Evolutionary conservation across 2,329 filamentous ascomycete species (phyloP).

Genomic region (Fusarium sp.): DNA sequence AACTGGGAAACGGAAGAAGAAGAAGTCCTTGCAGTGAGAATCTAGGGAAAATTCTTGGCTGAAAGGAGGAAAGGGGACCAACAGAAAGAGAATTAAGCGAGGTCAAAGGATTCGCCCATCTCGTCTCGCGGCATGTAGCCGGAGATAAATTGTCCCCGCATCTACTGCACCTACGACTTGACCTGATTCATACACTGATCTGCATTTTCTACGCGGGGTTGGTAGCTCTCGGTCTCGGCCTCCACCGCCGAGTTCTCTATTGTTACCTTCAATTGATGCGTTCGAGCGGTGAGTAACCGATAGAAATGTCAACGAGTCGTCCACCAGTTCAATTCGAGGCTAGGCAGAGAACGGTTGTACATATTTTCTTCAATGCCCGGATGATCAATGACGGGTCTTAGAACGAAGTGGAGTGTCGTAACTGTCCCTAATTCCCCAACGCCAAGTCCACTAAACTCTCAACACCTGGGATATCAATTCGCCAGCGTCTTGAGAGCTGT

Average conservation of each 20-base stretch:
- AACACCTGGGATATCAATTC: background rate
- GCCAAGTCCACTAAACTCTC: background rate
- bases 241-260: conserved; percentile 12
- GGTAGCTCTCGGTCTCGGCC: conserved; percentile 7
- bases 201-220: conserved; percentile 15
- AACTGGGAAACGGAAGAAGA: no score
- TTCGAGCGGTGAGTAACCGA: background rate
- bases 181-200: conserved; percentile 18
- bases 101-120: conserved; percentile 15
- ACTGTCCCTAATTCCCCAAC: background rate
- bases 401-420: conserved; percentile 1
- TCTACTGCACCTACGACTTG: conserved; percentile 6
- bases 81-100: conserved; percentile 15
- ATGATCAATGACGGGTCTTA: background rate
- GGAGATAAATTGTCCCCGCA: conserved; percentile 28
- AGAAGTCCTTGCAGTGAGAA: background rate
- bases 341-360: background rate
- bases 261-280: background rate
- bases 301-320: background rate
- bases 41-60: background rate
- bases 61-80: conserved; percentile 3
- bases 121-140: conserved; percentile 12
- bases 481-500: background rate
- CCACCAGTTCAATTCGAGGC: background rate
- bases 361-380: background rate